Evolutionary conservation across 331 rosid genomes (phyloP).

Genomic region (Acacia concinna): DNA sequence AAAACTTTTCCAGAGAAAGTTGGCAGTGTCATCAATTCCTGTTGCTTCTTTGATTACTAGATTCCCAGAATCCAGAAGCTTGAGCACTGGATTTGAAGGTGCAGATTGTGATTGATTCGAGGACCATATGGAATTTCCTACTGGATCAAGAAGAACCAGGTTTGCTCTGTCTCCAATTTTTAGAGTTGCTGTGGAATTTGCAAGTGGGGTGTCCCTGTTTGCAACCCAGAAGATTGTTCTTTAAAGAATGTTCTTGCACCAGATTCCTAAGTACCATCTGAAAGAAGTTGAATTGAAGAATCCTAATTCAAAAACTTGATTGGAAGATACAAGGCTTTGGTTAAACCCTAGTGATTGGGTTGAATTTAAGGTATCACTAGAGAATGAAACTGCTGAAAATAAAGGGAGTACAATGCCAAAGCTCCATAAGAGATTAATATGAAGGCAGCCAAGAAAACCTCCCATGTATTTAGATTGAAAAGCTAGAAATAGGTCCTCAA

Average conservation of each 20-base stretch:
- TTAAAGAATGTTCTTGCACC: constrained; percentile 38
- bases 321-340: constrained; percentile 42
- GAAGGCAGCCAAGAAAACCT: no score
- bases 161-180: constrained; percentile 2
- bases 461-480: no score
- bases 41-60: constrained; percentile 35
- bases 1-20: constrained; percentile 54
- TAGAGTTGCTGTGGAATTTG: constrained; percentile 28
- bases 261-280: constrained; percentile 46
- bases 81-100: constrained; percentile 15
- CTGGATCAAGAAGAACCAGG: constrained; percentile 23
- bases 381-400: constrained; percentile 13
- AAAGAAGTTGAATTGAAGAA: constrained; percentile 32
- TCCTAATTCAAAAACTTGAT: constrained; percentile 40
- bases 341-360: constrained; percentile 24
- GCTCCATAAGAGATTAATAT: neutral
- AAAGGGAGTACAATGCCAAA: constrained; percentile 19
- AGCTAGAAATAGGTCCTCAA: no score
- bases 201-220: constrained; percentile 41
- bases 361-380: constrained; percentile 29
- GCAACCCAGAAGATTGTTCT: constrained; percentile 46
- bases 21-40: constrained; percentile 1
- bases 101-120: constrained; percentile 29
- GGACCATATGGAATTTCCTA: constrained; percentile 36
- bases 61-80: constrained; percentile 52